A percentile compares a stretch with the other conserved stretches of the same genome.
Conservation (phyloP, 1,139 yeast species). For the Scheffersomyces segobiensis region DNA sequence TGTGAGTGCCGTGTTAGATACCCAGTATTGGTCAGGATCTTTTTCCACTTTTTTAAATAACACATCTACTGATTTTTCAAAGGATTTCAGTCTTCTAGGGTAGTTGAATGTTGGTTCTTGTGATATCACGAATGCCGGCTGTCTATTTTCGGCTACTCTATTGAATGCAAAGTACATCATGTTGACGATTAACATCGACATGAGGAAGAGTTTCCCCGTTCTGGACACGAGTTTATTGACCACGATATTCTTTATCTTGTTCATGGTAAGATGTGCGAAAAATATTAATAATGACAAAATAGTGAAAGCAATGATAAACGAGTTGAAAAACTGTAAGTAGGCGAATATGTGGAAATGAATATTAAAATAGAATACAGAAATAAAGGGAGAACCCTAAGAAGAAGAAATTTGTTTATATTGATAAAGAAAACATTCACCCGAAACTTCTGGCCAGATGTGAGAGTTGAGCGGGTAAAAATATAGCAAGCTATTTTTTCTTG, state of each 20-base stretch:
- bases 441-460: background rate
- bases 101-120: background rate
- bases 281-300: too few relatives aligned
- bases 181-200: background rate
- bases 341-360: background rate
- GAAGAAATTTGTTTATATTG: background rate
- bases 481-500: background rate
- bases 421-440: background rate
- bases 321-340: background rate
- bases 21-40: slow-evolving; percentile 15
- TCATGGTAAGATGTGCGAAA: background rate
- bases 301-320: background rate
- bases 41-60: slow-evolving; percentile 8
- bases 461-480: background rate
- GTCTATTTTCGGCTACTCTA: background rate
- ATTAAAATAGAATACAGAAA: background rate
- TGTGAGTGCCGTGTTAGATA: slow-evolving; percentile 12
- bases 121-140: background rate
- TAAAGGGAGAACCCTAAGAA: background rate
- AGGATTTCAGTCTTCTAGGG: background rate
- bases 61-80: slow-evolving; percentile 5
- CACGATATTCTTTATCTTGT: background rate
- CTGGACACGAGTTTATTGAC: background rate
- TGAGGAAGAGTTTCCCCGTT: background rate
- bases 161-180: background rate